A percentile compares a stretch with the other conserved stretches of the same genome.
phyloP scores from a whole-genome alignment of 768 basidiomycete species.

The Lactarius evosmus region DNA sequence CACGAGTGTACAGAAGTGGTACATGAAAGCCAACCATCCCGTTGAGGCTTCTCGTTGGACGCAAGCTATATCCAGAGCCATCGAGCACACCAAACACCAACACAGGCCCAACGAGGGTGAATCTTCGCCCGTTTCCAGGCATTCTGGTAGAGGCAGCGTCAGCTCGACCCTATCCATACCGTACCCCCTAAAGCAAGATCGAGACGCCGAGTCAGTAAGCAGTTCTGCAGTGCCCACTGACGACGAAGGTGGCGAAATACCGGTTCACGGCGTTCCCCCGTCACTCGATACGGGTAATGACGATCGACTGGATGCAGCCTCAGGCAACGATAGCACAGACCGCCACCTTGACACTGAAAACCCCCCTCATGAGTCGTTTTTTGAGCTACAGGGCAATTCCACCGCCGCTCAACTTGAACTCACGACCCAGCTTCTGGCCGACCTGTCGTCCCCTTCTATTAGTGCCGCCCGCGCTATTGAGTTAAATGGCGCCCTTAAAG shows the following conservation, averaged over 20 bases:
- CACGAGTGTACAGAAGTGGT: slow-evolving; percentile 65
- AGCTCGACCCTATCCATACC: slow-evolving; percentile 18
- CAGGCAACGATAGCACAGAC: slow-evolving; percentile 41
- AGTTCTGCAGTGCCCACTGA: slow-evolving; percentile 30
- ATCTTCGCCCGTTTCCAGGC: slow-evolving; percentile 30
- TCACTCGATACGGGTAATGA: slow-evolving; percentile 1
- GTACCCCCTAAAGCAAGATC: slow-evolving; percentile 13
- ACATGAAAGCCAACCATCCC: slow-evolving; percentile 80
- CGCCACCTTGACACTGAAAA: slow-evolving; percentile 31
- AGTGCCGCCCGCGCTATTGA: slow-evolving; percentile 33
- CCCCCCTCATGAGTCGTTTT: slow-evolving; percentile 57
- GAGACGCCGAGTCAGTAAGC: slow-evolving; percentile 25
- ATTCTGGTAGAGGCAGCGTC: slow-evolving; percentile 22
- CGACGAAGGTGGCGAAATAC: slow-evolving; percentile 28
- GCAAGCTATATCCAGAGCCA: slow-evolving; percentile 65
- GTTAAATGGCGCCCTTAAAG: slow-evolving; percentile 53
- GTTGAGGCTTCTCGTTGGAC: slow-evolving; percentile 90
- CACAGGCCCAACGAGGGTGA: slow-evolving; percentile 43
- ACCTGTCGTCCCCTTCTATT: slow-evolving; percentile 38
- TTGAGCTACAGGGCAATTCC: slow-evolving; percentile 68
- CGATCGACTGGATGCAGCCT: slow-evolving; percentile 44
- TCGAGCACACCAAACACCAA: slow-evolving; percentile 64
- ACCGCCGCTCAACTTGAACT: slow-evolving; percentile 76
- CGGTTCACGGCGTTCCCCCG: background rate
- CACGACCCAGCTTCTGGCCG: slow-evolving; percentile 58